Conservation (phyloP, 108 stramenopile species). For the Nitzschia inconspicua region DNA sequence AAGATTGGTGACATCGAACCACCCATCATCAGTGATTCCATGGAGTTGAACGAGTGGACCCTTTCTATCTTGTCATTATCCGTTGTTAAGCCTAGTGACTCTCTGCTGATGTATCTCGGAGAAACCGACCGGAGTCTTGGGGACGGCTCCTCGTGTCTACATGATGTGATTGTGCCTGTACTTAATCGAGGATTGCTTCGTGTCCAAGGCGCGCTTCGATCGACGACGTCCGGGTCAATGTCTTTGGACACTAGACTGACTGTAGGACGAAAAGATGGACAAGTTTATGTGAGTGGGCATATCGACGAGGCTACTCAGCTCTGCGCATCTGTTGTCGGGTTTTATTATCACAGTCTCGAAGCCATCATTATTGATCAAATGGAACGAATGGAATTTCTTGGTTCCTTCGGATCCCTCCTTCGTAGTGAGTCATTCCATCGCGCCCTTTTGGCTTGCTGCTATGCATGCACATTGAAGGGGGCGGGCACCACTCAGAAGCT, state of each 20-base stretch:
- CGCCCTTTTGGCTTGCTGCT: slow-evolving; percentile 32
- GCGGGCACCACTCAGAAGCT: slow-evolving; percentile 20
- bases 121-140: not conserved
- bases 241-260: not conserved
- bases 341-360: slow-evolving; percentile 41
- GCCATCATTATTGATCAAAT: slow-evolving; percentile 23
- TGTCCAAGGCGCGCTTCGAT: slow-evolving; percentile 2
- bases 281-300: not conserved
- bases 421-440: slow-evolving; percentile 26
- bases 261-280: slow-evolving; percentile 6
- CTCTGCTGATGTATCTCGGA: slow-evolving; percentile 3
- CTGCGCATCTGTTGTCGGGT: slow-evolving; percentile 22
- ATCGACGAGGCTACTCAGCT: slow-evolving; percentile 12
- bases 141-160: not conserved
- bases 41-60: slow-evolving; percentile 42
- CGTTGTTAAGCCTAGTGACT: slow-evolving; percentile 13
- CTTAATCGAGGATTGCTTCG: slow-evolving; percentile 10
- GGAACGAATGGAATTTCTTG: slow-evolving; percentile 17
- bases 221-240: not conserved
- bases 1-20: slow-evolving; percentile 4
- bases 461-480: slow-evolving; percentile 22
- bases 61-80: slow-evolving; percentile 25
- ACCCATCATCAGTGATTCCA: slow-evolving; percentile 17
- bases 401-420: slow-evolving; percentile 4
- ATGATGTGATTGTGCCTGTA: slow-evolving; percentile 21